Base-by-base conservation (phyloP, 2,329 filamentous ascomycete species). In the Tolypocladium tropicale region DNA sequence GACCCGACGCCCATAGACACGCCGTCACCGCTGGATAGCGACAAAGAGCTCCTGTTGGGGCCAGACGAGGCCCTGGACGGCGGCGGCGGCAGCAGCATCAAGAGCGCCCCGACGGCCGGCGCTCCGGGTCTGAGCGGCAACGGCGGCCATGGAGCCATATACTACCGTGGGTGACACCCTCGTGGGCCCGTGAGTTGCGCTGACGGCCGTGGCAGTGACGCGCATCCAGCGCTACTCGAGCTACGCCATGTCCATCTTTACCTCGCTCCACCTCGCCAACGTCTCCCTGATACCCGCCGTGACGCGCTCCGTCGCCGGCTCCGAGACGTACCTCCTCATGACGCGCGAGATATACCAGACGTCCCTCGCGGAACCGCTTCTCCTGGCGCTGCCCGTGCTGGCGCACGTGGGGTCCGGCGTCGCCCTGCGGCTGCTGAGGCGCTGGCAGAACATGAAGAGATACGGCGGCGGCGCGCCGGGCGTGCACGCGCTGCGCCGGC, bases 291-390 rank as follows among this genome's bases (percentile, higher is more conserved):
- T 95, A 61, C 91, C 90, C 0, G 81, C 94, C 39, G 64, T 85
- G 53, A 90, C 88, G 43, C 82, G 79, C 56, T 90, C 88, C 50
- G 82, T 94, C 7, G 75, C 86, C 10, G 81, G 84, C 54, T 88
- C 88, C 58, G 92, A 96, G 68, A 85, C 84, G 53, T 95, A 91
- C 71, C 84, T 97, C 52, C 86, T 97, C 61, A 89, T 96, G 70
- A 92, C 91, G 32, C 84, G 93, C 59, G 92, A 95, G 52, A 85
- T 94, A 70, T 97, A 97, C 76, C 93, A 96, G 71, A 92, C 90
- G 1, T 80, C 86, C 2, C 75, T 89, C 18, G 79, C 88, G 53
- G 92, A 96, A 68, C 89, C 90, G 4, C 74, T 95, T 23, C 78
- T 97, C 59, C 82, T 97, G 58, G 84, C 80, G 48, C 70, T 90